Conservation (phyloP, 352 stramenopile species). For the Globisporangium apiculatum region DNA sequence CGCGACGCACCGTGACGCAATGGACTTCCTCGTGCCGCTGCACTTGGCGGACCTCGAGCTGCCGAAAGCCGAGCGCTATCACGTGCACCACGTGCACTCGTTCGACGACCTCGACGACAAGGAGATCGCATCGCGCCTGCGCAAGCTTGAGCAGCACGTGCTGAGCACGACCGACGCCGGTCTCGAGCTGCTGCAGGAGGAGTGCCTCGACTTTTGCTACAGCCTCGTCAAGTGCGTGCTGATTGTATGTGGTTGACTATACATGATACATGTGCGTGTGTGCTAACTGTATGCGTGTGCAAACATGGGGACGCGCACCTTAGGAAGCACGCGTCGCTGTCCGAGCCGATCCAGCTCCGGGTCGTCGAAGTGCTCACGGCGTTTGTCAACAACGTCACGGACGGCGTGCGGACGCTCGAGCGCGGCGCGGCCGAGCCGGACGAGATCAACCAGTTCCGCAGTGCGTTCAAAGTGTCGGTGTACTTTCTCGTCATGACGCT, state of each 20-base stretch:
- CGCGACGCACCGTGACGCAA: conserved; percentile 4
- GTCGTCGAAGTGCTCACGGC: conserved; percentile 53
- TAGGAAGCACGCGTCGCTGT: conserved; percentile 43
- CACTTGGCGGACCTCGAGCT: conserved; percentile 72
- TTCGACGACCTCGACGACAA: conserved; percentile 44
- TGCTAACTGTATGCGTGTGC: background rate
- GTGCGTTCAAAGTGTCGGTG: conserved; percentile 56
- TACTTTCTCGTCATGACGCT: conserved; percentile 70
- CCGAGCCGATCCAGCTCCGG: conserved; percentile 49
- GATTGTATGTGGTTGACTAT: background rate
- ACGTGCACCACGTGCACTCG: conserved; percentile 51
- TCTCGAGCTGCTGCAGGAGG: conserved; percentile 44
- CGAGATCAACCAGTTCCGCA: conserved; percentile 35
- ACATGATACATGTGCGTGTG: background rate
- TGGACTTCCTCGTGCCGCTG: conserved; percentile 77
- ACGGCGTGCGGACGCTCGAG: conserved; percentile 31
- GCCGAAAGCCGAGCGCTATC: conserved; percentile 53
- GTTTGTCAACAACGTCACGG: conserved; percentile 54
- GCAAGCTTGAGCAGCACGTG: conserved; percentile 46
- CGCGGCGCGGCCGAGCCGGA: conserved; percentile 27
- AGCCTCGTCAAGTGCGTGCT: conserved; percentile 55
- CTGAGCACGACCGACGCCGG: conserved; percentile 44
- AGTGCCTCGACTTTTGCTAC: conserved; percentile 68
- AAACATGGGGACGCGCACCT: no score
- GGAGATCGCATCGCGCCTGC: conserved; percentile 35